Conservation (phyloP, 768 basidiomycete genomes). For the Leccinum sublutescens region DNA sequence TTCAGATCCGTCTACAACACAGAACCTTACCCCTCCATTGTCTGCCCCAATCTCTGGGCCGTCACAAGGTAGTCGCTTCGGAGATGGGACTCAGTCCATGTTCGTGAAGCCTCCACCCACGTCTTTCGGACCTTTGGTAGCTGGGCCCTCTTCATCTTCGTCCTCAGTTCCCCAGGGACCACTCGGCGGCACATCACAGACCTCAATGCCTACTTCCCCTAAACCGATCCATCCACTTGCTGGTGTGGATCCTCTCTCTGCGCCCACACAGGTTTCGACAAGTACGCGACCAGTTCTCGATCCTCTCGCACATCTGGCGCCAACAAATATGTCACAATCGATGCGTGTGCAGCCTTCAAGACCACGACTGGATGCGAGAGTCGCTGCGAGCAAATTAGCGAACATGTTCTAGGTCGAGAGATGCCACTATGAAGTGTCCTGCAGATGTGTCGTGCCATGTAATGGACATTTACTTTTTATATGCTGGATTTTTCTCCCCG, state of each 20-base stretch:
- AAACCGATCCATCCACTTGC: conserved; percentile 20
- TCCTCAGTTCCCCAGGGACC: conserved; percentile 28
- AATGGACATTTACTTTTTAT: conserved; percentile 9
- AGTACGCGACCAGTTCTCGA: conserved; percentile 43
- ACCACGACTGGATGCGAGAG: conserved; percentile 76
- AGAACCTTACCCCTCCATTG: conserved; percentile 18
- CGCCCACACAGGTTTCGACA: conserved; percentile 3
- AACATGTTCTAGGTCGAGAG: conserved; percentile 69
- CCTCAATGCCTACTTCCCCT: conserved; percentile 4
- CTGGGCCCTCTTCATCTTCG: conserved; percentile 38
- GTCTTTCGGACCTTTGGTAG: conserved; percentile 33
- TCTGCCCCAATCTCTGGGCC: conserved; percentile 41
- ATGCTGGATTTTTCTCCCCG: conserved; percentile 19
- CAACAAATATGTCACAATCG: conserved; percentile 71
- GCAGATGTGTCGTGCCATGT: conserved; percentile 5
- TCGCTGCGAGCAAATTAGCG: conserved; percentile 86
- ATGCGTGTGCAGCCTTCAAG: conserved; percentile 69
- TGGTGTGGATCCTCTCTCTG: conserved; percentile 13
- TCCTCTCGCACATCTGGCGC: conserved; percentile 59
- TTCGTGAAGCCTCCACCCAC: conserved; percentile 55
- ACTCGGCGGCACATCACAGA: conserved; percentile 10
- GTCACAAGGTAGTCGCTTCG: conserved; percentile 61
- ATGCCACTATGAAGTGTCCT: not conserved
- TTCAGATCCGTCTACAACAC: conserved; percentile 51
- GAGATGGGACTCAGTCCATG: conserved; percentile 81